Base-by-base conservation (phyloP, 176 grass and related monocot genomes). In the Metroxylon sagu region DNA sequence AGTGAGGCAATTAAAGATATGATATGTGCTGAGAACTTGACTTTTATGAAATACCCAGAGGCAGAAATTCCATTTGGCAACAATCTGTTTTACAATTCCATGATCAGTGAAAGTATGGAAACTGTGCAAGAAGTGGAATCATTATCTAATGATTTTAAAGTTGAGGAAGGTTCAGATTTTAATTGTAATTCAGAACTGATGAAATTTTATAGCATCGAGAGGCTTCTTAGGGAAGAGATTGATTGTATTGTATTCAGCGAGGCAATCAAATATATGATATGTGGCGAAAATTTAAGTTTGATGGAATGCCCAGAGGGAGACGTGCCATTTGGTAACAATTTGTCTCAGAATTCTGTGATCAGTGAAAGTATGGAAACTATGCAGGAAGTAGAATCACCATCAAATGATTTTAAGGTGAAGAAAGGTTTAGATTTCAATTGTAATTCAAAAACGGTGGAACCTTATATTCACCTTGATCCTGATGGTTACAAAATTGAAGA, bases 221-320 rank as follows among this genome's bases (percentile, higher is more conserved):
- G 43, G 18, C 49, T 31, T 51, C 26, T 73, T 48, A 69, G 54
- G 16, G 75, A 88, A 59, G 63, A 74, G 7, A 77, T 66, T 8
- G 16, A 58, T 21, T 6, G 1, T 16, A 17, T 67, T 71, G 7
- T 77, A 25, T 59, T 82, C 52, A 50, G 74, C 55, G 67, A 67
- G 29, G 18, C 59, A 26, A 59, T 60, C 16, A 71, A 77, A 71
- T 72, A 69, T 70, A 63, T 76, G 2, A 16, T 51, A 49, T 31
- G 51, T 26, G 14, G 15, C 61, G 48, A 31, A 30, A 48, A 75
- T 55, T 61, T 59, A 30, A 16, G 5, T 26, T 4, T 31, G 19
- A 16, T 60, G 1, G 56, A 35, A 67, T 43, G 18, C 4, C 1
- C 21, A 54, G 23, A 18, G 0, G 19, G 6, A 35, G 31, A 35